A percentile compares a stretch with the other conserved stretches of the same genome.
phyloP scores from a whole-genome alignment of 139 green algal genomes.

The Tetraselmis chui region DNA sequence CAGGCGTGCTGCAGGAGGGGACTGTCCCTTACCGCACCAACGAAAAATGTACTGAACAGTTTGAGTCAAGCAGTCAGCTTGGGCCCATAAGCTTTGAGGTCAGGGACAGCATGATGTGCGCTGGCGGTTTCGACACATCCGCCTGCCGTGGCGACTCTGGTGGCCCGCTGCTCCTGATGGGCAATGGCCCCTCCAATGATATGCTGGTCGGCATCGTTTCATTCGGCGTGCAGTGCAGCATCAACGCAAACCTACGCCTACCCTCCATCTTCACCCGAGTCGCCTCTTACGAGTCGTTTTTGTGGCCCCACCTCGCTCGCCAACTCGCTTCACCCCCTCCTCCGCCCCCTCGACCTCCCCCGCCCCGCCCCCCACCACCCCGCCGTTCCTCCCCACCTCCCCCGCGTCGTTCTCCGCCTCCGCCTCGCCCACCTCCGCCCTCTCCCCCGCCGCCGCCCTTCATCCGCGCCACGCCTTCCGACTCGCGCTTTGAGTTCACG shows the following conservation, averaged over 20 bases:
- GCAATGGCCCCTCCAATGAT: not conserved
- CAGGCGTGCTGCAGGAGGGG: not conserved
- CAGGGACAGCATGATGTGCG: not conserved
- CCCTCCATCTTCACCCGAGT: not conserved
- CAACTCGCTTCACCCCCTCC: not conserved
- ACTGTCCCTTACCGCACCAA: not conserved
- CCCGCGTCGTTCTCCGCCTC: not conserved
- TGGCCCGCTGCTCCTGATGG: not conserved
- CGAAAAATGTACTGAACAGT: not conserved
- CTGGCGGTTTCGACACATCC: not conserved
- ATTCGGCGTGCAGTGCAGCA: not conserved
- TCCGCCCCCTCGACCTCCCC: too few relatives aligned
- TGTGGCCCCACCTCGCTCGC: not conserved
- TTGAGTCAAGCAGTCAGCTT: not conserved
- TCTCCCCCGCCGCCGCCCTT: too few relatives aligned
- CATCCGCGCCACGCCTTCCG: not conserved
- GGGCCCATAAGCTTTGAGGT: not conserved
- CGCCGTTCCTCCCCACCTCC: too few relatives aligned
- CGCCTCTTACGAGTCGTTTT: not conserved
- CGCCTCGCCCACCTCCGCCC: too few relatives aligned
- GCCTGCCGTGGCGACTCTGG: not conserved
- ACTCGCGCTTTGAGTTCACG: not conserved
- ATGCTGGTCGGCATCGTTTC: not conserved
- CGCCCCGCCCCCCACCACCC: too few relatives aligned
- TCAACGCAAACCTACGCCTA: not conserved